Conservation (phyloP, 2,329 filamentous ascomycete genomes). For the Cyphellophora europaea region DNA sequence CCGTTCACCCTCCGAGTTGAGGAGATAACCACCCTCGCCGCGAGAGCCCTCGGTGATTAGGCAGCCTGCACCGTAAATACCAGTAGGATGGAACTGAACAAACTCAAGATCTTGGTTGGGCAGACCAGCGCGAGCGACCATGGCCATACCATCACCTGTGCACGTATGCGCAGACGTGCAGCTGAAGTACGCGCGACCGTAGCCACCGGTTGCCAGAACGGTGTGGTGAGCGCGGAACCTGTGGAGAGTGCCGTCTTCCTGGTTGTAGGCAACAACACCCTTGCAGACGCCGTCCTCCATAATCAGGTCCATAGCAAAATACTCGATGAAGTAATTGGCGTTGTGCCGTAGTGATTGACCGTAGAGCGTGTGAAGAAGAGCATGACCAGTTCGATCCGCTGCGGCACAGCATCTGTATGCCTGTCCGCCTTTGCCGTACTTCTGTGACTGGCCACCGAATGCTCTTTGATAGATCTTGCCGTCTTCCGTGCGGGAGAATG, state of each 20-base stretch:
- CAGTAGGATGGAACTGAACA: slow-evolving; percentile 97
- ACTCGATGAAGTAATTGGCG: slow-evolving; percentile 99
- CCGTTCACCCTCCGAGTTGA: slow-evolving; percentile 95
- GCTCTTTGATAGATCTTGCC: slow-evolving; percentile 98
- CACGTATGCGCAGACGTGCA: slow-evolving; percentile 98
- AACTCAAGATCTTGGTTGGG: slow-evolving; percentile 99
- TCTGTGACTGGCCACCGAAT: slow-evolving; percentile 93
- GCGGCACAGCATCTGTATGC: slow-evolving; percentile 96
- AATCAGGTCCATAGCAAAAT: slow-evolving; percentile 91
- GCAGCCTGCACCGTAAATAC: slow-evolving; percentile 97
- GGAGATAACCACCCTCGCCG: slow-evolving; percentile 94
- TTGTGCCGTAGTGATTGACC: slow-evolving; percentile 94
- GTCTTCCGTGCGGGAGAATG: slow-evolving; percentile 85
- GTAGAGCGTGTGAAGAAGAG: slow-evolving; percentile 95
- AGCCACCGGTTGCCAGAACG: slow-evolving; percentile 91
- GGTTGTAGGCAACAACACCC: slow-evolving; percentile 94
- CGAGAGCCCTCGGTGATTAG: slow-evolving; percentile 96
- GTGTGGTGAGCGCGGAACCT: slow-evolving; percentile 96
- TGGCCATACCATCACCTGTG: slow-evolving; percentile 98
- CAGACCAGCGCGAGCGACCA: slow-evolving; percentile 94
- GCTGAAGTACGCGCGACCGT: slow-evolving; percentile 95
- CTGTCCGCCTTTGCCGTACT: slow-evolving; percentile 93
- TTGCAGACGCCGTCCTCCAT: slow-evolving; percentile 97
- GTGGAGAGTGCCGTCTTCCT: slow-evolving; percentile 96
- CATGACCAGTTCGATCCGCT: slow-evolving; percentile 93